Evolutionary conservation across 352 stramenopile genomes (phyloP).

Genomic region (Pseudoperonospora humuli): DNA sequence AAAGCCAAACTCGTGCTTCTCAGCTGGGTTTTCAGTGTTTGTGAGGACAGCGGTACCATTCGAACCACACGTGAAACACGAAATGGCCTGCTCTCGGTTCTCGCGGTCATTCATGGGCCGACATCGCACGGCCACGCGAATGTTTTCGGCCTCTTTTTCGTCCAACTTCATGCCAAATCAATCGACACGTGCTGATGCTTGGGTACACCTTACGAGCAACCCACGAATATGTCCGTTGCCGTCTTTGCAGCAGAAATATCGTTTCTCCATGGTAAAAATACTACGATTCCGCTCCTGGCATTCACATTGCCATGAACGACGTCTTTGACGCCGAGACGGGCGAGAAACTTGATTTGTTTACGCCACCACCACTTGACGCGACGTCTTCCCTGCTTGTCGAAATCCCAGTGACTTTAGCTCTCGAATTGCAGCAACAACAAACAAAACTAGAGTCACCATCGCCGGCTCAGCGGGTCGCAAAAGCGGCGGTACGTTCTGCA

Average conservation of each 20-base stretch:
- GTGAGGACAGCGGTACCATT: constrained; percentile 74
- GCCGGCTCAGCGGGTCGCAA: no score
- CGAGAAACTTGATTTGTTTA: constrained; percentile 31
- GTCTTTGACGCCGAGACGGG: constrained; percentile 62
- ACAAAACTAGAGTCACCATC: neutral
- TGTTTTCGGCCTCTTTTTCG: constrained; percentile 85
- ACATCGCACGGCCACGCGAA: constrained; percentile 87
- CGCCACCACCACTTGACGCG: neutral
- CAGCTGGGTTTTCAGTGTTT: constrained; percentile 71
- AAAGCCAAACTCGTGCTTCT: constrained; percentile 84
- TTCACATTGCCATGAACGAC: no score
- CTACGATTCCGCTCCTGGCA: no score
- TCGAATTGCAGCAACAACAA: no score
- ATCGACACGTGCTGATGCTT: neutral
- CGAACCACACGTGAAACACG: constrained; percentile 56
- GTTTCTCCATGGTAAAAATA: constrained; percentile 2
- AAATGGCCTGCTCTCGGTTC: constrained; percentile 60
- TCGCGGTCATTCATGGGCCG: constrained; percentile 89
- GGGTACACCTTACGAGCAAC: no score
- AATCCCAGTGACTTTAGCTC: no score
- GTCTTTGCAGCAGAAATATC: constrained; percentile 6
- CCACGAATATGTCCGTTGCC: no score
- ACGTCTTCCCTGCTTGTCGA: neutral
- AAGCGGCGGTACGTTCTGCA: no score
- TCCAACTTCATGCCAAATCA: no score